A percentile compares a stretch with the other conserved stretches of the same genome.
Evolutionary conservation across 1,284 basidiomycete genomes (phyloP).

Genomic region (Tylopilus sp.): DNA sequence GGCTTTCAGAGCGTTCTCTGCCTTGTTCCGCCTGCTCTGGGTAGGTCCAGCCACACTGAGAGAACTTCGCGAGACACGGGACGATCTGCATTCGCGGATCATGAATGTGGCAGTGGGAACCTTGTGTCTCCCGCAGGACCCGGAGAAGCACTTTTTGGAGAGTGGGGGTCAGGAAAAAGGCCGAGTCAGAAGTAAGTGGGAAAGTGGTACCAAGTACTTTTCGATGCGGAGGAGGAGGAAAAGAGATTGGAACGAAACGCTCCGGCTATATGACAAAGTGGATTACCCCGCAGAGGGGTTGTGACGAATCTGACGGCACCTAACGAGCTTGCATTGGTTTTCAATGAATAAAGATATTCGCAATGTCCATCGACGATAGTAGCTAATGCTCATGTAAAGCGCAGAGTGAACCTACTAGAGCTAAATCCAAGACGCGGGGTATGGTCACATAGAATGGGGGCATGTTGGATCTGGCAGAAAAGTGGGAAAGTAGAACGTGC

Average conservation of each 20-base stretch:
- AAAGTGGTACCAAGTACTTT: slow-evolving; percentile 69
- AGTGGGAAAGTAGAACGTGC: not conserved
- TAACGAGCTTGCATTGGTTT: not conserved
- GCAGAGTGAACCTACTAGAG: not conserved
- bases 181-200: slow-evolving; percentile 61
- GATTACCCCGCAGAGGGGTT: slow-evolving; percentile 29
- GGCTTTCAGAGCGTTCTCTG: slow-evolving; percentile 65
- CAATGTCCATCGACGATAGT: not conserved
- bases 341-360: not conserved
- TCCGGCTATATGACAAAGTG: slow-evolving; percentile 74
- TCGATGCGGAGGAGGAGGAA: slow-evolving; percentile 74
- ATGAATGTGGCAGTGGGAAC: slow-evolving; percentile 59
- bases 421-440: slow-evolving; percentile 3
- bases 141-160: slow-evolving; percentile 59
- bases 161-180: slow-evolving; percentile 64
- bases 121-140: slow-evolving; percentile 63
- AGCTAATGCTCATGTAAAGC: not conserved
- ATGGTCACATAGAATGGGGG: not conserved
- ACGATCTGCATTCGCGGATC: slow-evolving; percentile 56
- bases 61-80: slow-evolving; percentile 49
- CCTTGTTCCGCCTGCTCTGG: slow-evolving; percentile 58
- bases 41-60: slow-evolving; percentile 58
- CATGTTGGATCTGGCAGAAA: not conserved
- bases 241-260: slow-evolving; percentile 83
- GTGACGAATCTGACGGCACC: slow-evolving; percentile 6